A percentile compares a stretch with the other conserved stretches of the same genome.
Conservation (phyloP, 345 rosid genomes). For the Pistacia atlantica region DNA sequence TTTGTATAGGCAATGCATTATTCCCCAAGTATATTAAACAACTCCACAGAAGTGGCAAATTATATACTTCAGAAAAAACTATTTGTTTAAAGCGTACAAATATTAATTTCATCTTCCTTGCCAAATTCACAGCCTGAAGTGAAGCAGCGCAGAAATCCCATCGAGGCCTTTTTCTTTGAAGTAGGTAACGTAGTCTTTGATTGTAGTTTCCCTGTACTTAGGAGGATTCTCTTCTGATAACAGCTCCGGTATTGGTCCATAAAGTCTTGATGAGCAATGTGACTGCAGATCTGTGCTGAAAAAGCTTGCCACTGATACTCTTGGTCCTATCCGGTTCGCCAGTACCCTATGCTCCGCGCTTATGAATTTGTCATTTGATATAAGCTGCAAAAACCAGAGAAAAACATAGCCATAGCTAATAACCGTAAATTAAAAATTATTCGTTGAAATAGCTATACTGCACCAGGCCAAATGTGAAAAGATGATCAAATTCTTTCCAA, state of each 20-base stretch:
- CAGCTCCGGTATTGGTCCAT: constrained; percentile 44
- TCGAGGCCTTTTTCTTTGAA: constrained; percentile 39
- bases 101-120: neutral
- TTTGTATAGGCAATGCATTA: too few species aligned
- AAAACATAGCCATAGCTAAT: neutral
- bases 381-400: constrained; percentile 19
- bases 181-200: constrained; percentile 23
- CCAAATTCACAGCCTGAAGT: constrained; percentile 15
- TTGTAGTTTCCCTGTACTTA: constrained; percentile 43
- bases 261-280: constrained; percentile 4
- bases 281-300: constrained; percentile 19
- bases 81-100: neutral
- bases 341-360: constrained; percentile 33
- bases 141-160: constrained; percentile 21
- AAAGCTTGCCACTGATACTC: constrained; percentile 37
- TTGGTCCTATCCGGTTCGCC: constrained; percentile 19
- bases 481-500: neutral
- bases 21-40: too few species aligned
- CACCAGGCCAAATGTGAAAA: too few species aligned
- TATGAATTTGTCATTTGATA: constrained; percentile 29
- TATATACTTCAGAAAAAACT: too few species aligned
- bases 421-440: neutral
- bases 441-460: too few species aligned
- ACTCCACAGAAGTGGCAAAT: too few species aligned
- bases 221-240: constrained; percentile 50